These are phyloP conservation scores for Barbarea vulgaris DNA, from an alignment of 345 rosid species.

Conservation along the genomic window DNA sequence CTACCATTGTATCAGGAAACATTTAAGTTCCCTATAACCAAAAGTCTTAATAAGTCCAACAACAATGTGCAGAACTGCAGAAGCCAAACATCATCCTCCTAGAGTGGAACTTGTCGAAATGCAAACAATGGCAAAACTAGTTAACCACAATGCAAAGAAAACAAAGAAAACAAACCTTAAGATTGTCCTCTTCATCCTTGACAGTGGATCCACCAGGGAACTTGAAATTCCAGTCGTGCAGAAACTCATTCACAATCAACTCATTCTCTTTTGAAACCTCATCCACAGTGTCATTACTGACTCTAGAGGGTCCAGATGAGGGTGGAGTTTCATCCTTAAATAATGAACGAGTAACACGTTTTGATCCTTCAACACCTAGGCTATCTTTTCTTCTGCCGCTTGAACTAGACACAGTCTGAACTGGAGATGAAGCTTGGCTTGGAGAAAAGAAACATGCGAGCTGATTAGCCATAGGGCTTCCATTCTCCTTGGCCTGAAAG, in stretches of 20 bases:
- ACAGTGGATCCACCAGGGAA: constrained; percentile 48
- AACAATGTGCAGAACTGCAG: constrained; percentile 11
- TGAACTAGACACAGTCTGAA: constrained; percentile 40
- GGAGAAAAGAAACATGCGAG: constrained; percentile 51
- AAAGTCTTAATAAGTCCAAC: neutral
- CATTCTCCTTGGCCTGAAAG: constrained; percentile 59
- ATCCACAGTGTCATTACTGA: constrained; percentile 35
- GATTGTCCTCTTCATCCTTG: constrained; percentile 43
- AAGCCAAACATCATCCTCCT: neutral
- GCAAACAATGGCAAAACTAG: neutral
- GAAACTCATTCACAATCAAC: constrained; percentile 71
- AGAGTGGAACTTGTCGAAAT: neutral
- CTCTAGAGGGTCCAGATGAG: constrained; percentile 41
- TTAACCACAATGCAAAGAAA: constrained; percentile 12
- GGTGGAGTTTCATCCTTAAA: constrained; percentile 57
- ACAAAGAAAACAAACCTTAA: constrained; percentile 61
- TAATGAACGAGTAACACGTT: constrained; percentile 65
- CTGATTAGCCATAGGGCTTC: constrained; percentile 55
- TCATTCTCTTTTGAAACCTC: constrained; percentile 66
- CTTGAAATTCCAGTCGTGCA: constrained; percentile 55
- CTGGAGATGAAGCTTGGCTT: constrained; percentile 46
- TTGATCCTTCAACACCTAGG: constrained; percentile 48
- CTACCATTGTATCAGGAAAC: neutral
- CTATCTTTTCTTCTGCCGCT: constrained; percentile 35
- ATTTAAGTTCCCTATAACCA: neutral